phyloP scores from a whole-genome alignment of 768 basidiomycete species.

The Podaxis mareebaensis region DNA sequence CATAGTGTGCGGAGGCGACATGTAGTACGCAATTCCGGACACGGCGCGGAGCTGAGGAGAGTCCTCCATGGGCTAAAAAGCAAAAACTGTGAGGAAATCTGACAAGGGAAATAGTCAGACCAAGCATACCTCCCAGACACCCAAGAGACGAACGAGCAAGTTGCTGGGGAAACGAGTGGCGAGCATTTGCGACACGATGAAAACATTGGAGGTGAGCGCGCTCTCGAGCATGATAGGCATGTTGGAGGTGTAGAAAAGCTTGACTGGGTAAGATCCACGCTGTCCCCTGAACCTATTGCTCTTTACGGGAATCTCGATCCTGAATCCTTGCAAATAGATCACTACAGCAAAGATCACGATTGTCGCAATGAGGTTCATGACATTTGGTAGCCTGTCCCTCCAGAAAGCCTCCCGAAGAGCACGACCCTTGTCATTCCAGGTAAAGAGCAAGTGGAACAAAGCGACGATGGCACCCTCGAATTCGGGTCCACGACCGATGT shows the following conservation, averaged over 20 bases:
- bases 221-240: slow-evolving; percentile 99
- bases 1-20: slow-evolving; percentile 95
- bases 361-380: slow-evolving; percentile 97
- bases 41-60: slow-evolving; percentile 88
- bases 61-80: slow-evolving; percentile 82
- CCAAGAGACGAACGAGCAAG: slow-evolving; percentile 85
- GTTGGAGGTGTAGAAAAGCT: slow-evolving; percentile 98
- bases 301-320: slow-evolving; percentile 98
- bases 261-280: slow-evolving; percentile 92
- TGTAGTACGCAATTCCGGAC: slow-evolving; percentile 95
- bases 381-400: slow-evolving; percentile 93
- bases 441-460: slow-evolving; percentile 96
- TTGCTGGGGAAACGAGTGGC: slow-evolving; percentile 88
- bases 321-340: slow-evolving; percentile 98
- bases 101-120: background rate
- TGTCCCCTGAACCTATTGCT: slow-evolving; percentile 96
- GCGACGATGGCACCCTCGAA: slow-evolving; percentile 97
- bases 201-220: slow-evolving; percentile 91
- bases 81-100: background rate
- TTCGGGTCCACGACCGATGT: slow-evolving; percentile 97
- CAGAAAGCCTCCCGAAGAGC: slow-evolving; percentile 98
- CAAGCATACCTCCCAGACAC: slow-evolving; percentile 91
- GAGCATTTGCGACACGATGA: slow-evolving; percentile 96
- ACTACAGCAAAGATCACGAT: slow-evolving; percentile 90
- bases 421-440: slow-evolving; percentile 97